A percentile compares a stretch with the other conserved stretches of the same genome.
Conservation (phyloP, 129 eudicot genomes). For the Pseudognaphalium luteoalbum region DNA sequence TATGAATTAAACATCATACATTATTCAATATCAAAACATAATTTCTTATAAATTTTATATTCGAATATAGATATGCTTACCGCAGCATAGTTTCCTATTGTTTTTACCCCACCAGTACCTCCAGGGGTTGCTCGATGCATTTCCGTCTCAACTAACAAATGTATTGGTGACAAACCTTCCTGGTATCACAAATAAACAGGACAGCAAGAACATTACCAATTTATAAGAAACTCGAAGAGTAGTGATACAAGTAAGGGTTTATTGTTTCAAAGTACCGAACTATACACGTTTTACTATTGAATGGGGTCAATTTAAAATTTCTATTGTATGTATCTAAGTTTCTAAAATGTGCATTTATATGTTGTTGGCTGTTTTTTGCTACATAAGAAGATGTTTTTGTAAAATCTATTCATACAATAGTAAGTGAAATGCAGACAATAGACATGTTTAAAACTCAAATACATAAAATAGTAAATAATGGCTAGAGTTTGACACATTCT, state of each 20-base stretch:
- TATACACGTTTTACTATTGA: too few relatives aligned
- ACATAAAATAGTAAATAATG: too few relatives aligned
- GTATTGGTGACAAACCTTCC: conserved; percentile 95
- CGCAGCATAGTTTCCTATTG: conserved; percentile 91
- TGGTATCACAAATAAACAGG: conserved; percentile 27
- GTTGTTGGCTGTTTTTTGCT: too few relatives aligned
- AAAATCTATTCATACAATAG: too few relatives aligned
- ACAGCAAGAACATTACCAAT: neutral
- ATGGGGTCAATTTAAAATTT: too few relatives aligned
- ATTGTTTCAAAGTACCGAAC: too few relatives aligned
- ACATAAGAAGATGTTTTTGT: too few relatives aligned
- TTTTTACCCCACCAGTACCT: conserved; percentile 95
- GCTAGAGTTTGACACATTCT: too few relatives aligned
- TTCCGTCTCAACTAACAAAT: conserved; percentile 77
- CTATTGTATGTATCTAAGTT: too few relatives aligned
- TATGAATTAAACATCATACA: neutral
- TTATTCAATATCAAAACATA: neutral
- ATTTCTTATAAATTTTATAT: neutral
- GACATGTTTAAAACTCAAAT: too few relatives aligned
- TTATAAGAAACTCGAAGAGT: neutral
- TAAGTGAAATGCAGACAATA: too few relatives aligned
- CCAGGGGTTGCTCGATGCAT: conserved; percentile 97
- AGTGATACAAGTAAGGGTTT: neutral
- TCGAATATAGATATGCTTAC: conserved; percentile 40
- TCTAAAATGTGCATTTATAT: too few relatives aligned